Percentiles rank a stretch among this genome's conserved stretches.
Conservation (phyloP, 129 eudicot genomes). For the Flaveria linearis region DNA sequence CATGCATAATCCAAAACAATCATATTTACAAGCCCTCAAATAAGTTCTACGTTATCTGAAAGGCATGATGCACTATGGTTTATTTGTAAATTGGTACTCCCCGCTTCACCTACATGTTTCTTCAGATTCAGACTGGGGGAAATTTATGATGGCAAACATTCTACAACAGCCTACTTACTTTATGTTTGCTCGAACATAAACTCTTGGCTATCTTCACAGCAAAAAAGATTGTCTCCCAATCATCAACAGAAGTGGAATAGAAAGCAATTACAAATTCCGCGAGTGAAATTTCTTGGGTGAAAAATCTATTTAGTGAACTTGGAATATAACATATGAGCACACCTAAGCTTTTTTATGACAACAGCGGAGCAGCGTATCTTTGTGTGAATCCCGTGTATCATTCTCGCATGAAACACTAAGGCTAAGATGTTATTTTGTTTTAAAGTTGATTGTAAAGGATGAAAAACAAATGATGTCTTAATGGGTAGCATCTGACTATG, state of each 20-base stretch:
- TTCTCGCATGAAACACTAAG: too few relatives aligned
- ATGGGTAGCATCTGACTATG: too few relatives aligned
- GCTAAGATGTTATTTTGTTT: too few relatives aligned
- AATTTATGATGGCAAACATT: neutral
- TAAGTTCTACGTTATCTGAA: too few relatives aligned
- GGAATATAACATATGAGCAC: neutral
- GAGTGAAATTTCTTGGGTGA: neutral
- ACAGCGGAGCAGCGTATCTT: neutral
- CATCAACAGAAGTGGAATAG: neutral
- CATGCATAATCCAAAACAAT: too few relatives aligned
- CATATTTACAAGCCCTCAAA: too few relatives aligned
- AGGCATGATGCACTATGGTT: too few relatives aligned
- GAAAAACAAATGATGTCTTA: too few relatives aligned
- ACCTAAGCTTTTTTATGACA: neutral
- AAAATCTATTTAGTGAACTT: neutral
- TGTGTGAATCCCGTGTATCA: too few relatives aligned
- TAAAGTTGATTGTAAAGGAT: too few relatives aligned
- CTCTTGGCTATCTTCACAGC: neutral
- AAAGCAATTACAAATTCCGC: neutral
- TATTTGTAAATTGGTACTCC: too few relatives aligned
- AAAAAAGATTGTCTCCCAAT: neutral
- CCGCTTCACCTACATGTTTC: too few relatives aligned
- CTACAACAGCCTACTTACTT: neutral
- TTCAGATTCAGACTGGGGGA: neutral
- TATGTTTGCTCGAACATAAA: neutral